Evolutionary conservation across 2,329 filamentous ascomycete species (phyloP).

Genomic region (Neonectria hederae): DNA sequence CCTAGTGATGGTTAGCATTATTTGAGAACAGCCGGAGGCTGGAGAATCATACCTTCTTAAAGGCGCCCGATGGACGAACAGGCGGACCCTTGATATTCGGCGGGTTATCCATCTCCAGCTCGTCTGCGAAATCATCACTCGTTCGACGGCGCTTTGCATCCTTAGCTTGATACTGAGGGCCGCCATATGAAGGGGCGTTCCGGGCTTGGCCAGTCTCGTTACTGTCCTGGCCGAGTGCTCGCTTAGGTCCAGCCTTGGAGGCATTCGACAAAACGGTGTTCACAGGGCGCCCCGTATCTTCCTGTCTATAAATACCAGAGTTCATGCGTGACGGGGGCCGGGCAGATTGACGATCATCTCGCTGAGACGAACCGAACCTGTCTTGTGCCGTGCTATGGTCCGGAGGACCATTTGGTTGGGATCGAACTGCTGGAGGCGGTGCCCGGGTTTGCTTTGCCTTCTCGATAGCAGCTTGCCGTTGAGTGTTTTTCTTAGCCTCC

Average conservation of each 20-base stretch:
- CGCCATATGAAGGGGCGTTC: conserved; percentile 56
- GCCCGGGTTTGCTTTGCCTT: conserved; percentile 72
- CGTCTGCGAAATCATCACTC: conserved; percentile 75
- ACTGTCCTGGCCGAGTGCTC: conserved; percentile 73
- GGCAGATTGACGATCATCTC: conserved; percentile 47
- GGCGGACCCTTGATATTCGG: conserved; percentile 79
- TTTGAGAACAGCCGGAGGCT: neutral
- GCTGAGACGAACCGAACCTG: conserved; percentile 41
- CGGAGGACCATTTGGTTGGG: conserved; percentile 62
- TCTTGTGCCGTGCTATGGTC: conserved; percentile 53
- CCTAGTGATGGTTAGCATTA: conserved; percentile 58
- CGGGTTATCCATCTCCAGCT: conserved; percentile 66
- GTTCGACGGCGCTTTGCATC: conserved; percentile 85
- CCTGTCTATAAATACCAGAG: conserved; percentile 61
- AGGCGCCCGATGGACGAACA: conserved; percentile 78
- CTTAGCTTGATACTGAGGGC: conserved; percentile 71
- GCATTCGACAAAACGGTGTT: conserved; percentile 67
- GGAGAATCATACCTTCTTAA: conserved; percentile 70
- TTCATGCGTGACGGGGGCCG: conserved; percentile 68
- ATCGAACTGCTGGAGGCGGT: conserved; percentile 67
- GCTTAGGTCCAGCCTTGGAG: conserved; percentile 74
- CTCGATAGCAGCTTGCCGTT: conserved; percentile 70
- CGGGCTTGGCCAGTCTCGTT: conserved; percentile 64
- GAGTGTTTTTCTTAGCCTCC: conserved; percentile 73
- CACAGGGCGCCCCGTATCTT: conserved; percentile 69